Evolutionary conservation across 179 eudicot genomes (phyloP).

Genomic region (Carnegiea gigantea): DNA sequence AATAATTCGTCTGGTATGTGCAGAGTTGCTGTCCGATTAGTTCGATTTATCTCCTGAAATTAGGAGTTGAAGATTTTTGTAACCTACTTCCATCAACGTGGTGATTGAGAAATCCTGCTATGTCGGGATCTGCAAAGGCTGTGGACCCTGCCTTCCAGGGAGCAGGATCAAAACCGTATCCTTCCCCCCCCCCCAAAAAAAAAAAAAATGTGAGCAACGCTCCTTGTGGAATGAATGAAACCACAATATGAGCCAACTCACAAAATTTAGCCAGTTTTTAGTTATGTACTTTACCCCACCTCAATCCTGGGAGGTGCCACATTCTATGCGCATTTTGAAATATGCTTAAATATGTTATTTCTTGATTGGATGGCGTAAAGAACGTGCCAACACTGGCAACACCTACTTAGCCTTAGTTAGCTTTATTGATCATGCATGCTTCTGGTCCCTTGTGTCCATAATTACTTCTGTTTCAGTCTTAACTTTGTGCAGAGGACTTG

Average conservation of each 20-base stretch:
- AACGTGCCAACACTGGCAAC: not conserved
- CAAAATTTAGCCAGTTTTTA: not conserved
- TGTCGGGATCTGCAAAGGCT: slow-evolving; percentile 75
- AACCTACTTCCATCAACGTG: not conserved
- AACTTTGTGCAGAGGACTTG: slow-evolving; percentile 79
- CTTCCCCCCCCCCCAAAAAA: slow-evolving; percentile 21
- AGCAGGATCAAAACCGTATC: slow-evolving; percentile 90
- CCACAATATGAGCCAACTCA: not conserved
- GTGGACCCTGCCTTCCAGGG: slow-evolving; percentile 97
- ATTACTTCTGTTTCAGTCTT: slow-evolving; percentile 39
- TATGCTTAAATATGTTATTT: not conserved
- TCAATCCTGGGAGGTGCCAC: not conserved
- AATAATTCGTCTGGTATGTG: slow-evolving; percentile 3
- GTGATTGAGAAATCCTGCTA: slow-evolving; percentile 25
- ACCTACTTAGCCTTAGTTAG: not conserved
- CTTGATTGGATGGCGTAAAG: not conserved
- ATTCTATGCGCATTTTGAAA: not conserved
- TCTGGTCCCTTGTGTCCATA: not conserved
- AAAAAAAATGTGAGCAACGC: not conserved
- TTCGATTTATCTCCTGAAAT: slow-evolving; percentile 7
- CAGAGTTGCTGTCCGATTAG: slow-evolving; percentile 20
- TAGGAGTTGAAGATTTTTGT: not conserved
- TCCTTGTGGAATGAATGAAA: not conserved
- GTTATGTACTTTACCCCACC: not conserved
- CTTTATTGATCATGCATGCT: not conserved